A percentile compares a stretch with the other conserved stretches of the same genome.
Evolutionary conservation across 208 protist genomes (phyloP).

Genomic region (Naegleria fowleri): DNA sequence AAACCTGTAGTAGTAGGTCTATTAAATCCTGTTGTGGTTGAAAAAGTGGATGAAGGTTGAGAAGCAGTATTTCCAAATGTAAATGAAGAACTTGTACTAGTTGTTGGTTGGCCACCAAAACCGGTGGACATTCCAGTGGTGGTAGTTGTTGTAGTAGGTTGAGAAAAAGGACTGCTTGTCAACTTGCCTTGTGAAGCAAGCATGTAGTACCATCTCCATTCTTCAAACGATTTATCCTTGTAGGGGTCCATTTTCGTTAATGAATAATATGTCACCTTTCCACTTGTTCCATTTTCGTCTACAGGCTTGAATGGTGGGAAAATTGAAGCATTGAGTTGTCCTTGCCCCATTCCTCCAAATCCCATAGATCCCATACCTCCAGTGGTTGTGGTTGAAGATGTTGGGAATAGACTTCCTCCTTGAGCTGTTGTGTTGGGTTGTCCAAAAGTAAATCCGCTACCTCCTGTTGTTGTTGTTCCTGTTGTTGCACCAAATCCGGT

Average conservation of each 20-base stretch:
- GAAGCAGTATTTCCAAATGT: neutral
- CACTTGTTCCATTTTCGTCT: neutral
- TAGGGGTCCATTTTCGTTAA: neutral
- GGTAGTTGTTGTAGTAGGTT: neutral
- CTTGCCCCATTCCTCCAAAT: neutral
- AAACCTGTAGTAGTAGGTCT: neutral
- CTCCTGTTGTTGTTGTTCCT: neutral
- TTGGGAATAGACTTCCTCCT: neutral
- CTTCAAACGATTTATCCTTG: constrained; percentile 1
- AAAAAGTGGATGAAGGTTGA: neutral
- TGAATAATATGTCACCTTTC: neutral
- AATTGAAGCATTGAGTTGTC: neutral
- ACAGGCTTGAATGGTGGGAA: neutral
- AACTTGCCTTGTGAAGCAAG: neutral
- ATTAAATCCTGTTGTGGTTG: neutral
- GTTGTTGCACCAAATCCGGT: neutral
- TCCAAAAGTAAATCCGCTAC: neutral
- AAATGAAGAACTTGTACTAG: neutral
- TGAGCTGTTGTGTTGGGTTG: neutral
- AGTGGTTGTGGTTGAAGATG: neutral
- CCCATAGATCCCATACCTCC: neutral
- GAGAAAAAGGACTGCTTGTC: neutral
- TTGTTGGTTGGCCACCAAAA: neutral
- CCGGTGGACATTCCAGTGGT: neutral
- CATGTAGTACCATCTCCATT: constrained; percentile 15